Conservation (phyloP, 805 yeast species). For the Suhomyces prunicola region DNA sequence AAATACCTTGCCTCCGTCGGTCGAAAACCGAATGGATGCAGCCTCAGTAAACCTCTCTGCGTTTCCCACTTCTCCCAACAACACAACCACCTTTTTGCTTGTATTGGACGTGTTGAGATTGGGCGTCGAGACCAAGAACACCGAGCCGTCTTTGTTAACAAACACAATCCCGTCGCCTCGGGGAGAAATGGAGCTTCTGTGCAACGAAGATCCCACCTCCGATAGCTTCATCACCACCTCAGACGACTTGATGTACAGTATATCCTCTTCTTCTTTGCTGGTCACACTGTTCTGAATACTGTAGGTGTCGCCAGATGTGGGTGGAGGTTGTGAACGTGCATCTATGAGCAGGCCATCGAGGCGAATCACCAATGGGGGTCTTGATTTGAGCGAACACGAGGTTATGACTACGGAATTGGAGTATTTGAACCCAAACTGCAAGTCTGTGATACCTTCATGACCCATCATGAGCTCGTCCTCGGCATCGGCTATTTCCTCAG, state of each 20-base stretch:
- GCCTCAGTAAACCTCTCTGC: constrained; percentile 71
- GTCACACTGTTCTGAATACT: constrained; percentile 19
- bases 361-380: constrained; percentile 31
- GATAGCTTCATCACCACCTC: constrained; percentile 52
- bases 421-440: constrained; percentile 48
- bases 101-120: constrained; percentile 24
- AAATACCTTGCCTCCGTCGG: constrained; percentile 76
- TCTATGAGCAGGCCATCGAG: constrained; percentile 51
- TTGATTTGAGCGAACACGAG: constrained; percentile 33
- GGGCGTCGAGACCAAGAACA: constrained; percentile 65
- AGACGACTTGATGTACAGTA: constrained; percentile 22
- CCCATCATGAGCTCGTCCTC: constrained; percentile 47
- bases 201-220: constrained; percentile 79
- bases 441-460: constrained; percentile 85
- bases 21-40: constrained; percentile 74
- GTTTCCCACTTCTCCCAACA: constrained; percentile 74
- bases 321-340: constrained; percentile 2
- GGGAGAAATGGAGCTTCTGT: constrained; percentile 72
- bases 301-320: constrained; percentile 10
- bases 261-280: constrained; percentile 19
- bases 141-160: constrained; percentile 72
- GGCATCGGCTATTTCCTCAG: constrained; percentile 9
- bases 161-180: constrained; percentile 84
- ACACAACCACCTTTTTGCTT: constrained; percentile 45
- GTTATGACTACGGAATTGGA: constrained; percentile 38